These are phyloP conservation scores for Starmerella gropengiesseri DNA, from an alignment of 805 yeast species.

Conservation along the genomic window DNA sequence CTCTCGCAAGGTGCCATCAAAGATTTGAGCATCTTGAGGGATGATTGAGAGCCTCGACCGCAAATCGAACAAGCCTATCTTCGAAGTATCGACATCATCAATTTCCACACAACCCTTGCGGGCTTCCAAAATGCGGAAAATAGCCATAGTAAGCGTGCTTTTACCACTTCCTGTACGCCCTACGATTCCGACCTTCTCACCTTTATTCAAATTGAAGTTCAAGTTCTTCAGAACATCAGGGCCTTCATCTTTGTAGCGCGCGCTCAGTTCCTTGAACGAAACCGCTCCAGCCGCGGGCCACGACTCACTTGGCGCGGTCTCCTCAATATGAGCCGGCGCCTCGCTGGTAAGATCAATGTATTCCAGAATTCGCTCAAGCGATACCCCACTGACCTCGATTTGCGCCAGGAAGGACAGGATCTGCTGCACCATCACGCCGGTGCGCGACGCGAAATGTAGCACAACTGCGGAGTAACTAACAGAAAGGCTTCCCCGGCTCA, in stretches of 20 bases:
- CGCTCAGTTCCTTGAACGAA: conserved; percentile 57
- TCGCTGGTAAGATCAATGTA: conserved; percentile 69
- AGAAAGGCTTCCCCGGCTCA: conserved; percentile 48
- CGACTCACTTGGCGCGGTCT: conserved; percentile 48
- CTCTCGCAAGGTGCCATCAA: conserved; percentile 75
- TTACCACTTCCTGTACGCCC: conserved; percentile 98
- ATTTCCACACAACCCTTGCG: conserved; percentile 55
- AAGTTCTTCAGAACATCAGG: conserved; percentile 67
- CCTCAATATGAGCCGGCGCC: conserved; percentile 63
- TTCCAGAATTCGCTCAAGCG: conserved; percentile 75
- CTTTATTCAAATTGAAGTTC: conserved; percentile 48
- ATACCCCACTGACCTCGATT: conserved; percentile 83
- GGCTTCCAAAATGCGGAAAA: conserved; percentile 75
- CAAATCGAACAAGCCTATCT: conserved; percentile 65
- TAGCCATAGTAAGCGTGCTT: conserved; percentile 68
- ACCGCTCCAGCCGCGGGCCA: conserved; percentile 74
- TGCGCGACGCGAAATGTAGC: conserved; percentile 72
- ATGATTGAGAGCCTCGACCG: conserved; percentile 72
- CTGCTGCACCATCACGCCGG: conserved; percentile 80
- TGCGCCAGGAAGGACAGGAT: conserved; percentile 88
- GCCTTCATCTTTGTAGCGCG: conserved; percentile 69
- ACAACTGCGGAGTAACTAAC: conserved; percentile 87
- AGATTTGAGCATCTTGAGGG: conserved; percentile 89
- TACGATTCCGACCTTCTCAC: conserved; percentile 86
- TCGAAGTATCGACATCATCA: conserved; percentile 58